Conservation (phyloP, 495 filamentous ascomycete species). For the Tuber borchii region DNA sequence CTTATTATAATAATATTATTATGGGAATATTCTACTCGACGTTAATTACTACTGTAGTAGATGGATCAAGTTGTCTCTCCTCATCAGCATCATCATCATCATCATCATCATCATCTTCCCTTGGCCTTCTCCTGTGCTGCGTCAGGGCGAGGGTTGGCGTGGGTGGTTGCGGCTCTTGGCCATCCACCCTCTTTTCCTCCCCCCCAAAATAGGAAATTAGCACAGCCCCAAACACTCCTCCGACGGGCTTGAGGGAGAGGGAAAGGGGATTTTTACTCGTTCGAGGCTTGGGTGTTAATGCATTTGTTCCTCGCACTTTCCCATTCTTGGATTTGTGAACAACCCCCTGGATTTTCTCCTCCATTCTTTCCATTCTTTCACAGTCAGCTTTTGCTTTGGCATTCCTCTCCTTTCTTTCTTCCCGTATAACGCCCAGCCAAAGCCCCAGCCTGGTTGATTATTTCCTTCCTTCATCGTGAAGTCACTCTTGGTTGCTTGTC, state of each 20-base stretch:
- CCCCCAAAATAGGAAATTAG: background rate
- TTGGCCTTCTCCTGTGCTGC: background rate
- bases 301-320: background rate
- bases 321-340: background rate
- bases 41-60: too few species aligned
- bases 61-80: background rate
- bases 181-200: background rate
- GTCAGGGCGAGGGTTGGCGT: background rate
- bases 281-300: background rate
- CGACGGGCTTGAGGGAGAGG: background rate
- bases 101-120: too few species aligned
- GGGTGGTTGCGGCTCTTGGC: background rate
- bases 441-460: background rate
- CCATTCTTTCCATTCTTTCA: background rate
- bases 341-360: background rate
- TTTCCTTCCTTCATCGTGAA: constrained; percentile 1
- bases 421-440: background rate
- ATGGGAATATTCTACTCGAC: background rate
- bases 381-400: background rate
- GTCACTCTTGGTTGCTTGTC: background rate
- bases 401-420: background rate
- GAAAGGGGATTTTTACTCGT: background rate
- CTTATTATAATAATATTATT: too few species aligned
- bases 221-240: constrained; percentile 4
- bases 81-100: background rate